Base-by-base conservation (phyloP, 2,329 filamentous ascomycete genomes). In the Neonectria hederae region DNA sequence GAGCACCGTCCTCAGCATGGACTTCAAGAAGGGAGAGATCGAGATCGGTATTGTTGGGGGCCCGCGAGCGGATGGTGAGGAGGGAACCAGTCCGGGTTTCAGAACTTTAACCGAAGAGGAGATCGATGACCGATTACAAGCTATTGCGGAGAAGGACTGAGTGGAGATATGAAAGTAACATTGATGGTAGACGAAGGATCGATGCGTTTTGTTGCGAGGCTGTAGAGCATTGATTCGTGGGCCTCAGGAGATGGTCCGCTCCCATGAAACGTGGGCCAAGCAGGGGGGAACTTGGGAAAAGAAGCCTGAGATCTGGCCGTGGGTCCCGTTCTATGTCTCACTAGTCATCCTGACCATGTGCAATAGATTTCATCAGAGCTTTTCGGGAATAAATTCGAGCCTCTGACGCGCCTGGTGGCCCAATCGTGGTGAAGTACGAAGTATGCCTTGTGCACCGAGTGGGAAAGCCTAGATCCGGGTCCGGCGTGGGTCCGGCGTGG, bases 11-110 rank as follows among this genome's bases (percentile, higher is more conserved):
- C 87, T 99, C 69, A 97, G 95, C 82, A 97, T 98, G 80, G 96
- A 99, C 80, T 99, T 99, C 86, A 99, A 99, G 89, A 98, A 98
- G 87, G 92, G 92, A 74, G 96, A 99, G 85, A 90, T 99, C 79
- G 96, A 99, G 84, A 93, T 99, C 81, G 96, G 96, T 68, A 94
- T 99, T 76, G 96, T 97, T 59, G 96, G 96, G 71, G 95, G 94
- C 30, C 94, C 95, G 62, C 87, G 89, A 75, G 82, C 85, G 63
- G 93, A 97, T 76, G 95, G 94, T 71, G 87, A 92, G 82, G 92
- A 97, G 79, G 93, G 93, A 69, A 92, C 90, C 68, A 87, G 93
- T 75, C 81, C 90, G 54, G 85, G 84, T 67, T 99, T 99, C 86
- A 90, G 94, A 79, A 91, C 90, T 73, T 86, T 99, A 80, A 97